Conservation (phyloP, 73 alveolate genomes). For the Paramecium biaurelia region DNA sequence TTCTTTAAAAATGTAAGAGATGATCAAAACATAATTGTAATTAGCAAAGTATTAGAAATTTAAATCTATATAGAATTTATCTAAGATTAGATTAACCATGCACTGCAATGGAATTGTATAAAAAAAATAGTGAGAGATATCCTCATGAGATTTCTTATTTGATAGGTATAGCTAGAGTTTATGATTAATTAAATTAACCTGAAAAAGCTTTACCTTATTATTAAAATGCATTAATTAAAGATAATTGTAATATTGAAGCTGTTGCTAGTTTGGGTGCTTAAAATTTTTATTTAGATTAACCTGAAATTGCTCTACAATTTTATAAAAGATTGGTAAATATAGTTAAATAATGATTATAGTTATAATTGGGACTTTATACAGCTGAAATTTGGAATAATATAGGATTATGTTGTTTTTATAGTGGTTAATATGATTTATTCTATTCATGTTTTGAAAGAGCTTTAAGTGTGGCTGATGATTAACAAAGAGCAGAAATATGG, state of each 20-base stretch:
- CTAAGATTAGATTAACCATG: slow-evolving; percentile 93
- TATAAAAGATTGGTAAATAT: slow-evolving; percentile 80
- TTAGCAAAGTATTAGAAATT: slow-evolving; percentile 84
- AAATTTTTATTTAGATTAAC: slow-evolving; percentile 98
- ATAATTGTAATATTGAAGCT: slow-evolving; percentile 95
- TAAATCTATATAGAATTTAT: slow-evolving; percentile 65
- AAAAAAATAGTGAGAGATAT: slow-evolving; percentile 72
- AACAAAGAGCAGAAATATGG: slow-evolving; percentile 59
- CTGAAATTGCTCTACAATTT: slow-evolving; percentile 97
- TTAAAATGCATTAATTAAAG: slow-evolving; percentile 82
- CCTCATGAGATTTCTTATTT: slow-evolving; percentile 85
- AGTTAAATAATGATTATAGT: background rate
- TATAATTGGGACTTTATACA: slow-evolving; percentile 94
- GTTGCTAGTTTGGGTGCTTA: slow-evolving; percentile 98
- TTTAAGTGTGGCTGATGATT: slow-evolving; percentile 54
- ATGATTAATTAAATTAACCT: slow-evolving; percentile 90
- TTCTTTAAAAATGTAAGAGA: slow-evolving; percentile 88
- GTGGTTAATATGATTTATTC: slow-evolving; percentile 76
- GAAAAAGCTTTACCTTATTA: slow-evolving; percentile 82
- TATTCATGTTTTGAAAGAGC: slow-evolving; percentile 69
- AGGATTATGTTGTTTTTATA: slow-evolving; percentile 98
- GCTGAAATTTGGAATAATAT: slow-evolving; percentile 99
- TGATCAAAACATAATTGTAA: slow-evolving; percentile 87
- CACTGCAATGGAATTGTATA: slow-evolving; percentile 89
- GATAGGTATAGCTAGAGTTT: slow-evolving; percentile 91